Evolutionary conservation across 2,329 filamentous ascomycete genomes (phyloP), one percentile per base, ranked within the genome.

Genomic region (Amauroascus niger): DNA sequence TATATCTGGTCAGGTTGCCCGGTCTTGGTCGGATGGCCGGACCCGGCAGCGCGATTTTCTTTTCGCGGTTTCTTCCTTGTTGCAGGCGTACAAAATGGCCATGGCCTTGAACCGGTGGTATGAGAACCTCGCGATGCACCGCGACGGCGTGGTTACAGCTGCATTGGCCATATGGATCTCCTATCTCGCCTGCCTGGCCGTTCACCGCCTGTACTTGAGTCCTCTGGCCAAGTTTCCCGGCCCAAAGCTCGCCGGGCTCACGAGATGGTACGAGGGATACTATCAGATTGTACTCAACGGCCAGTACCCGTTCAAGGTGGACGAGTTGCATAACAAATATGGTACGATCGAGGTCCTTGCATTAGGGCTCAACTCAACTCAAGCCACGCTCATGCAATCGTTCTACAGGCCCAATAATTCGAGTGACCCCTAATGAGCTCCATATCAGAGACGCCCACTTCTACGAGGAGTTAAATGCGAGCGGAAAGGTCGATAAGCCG

Each of bases 201-300:
- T 64, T 11, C 67, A 68, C 49, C 63, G 64, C 2, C 55, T 67
- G 18, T 65, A 60, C 37, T 57, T 67, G 18, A 62, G 63, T 49
- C 66, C 64, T 1, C 50, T 69, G 37, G 60, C 61, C 16, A 61
- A 61, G 16, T 63, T 67, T 35, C 66, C 66, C 2, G 66, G 67
- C 1, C 66, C 66, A 1, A 62, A 60, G 20, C 57, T 64, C 18
- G 61, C 62, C 7, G 58, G 57, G 2, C 30, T 55, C 22, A 63
- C 60, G 1, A 11, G 22, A 14, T 56, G 51, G 46, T 56, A 51
- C 20, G 46, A 47, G 24, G 32, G 37, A 1, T 60, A 57, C 61
- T 59, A 45, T 28, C n/a, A 54, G 16, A 24, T 37, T 16, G 35
- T 52, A 45, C 26, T 30, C 18, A 39, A 35, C 7, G 49, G 49